Evolutionary conservation across 768 basidiomycete genomes (phyloP).

Genomic region (Cystofilobasidium macerans): DNA sequence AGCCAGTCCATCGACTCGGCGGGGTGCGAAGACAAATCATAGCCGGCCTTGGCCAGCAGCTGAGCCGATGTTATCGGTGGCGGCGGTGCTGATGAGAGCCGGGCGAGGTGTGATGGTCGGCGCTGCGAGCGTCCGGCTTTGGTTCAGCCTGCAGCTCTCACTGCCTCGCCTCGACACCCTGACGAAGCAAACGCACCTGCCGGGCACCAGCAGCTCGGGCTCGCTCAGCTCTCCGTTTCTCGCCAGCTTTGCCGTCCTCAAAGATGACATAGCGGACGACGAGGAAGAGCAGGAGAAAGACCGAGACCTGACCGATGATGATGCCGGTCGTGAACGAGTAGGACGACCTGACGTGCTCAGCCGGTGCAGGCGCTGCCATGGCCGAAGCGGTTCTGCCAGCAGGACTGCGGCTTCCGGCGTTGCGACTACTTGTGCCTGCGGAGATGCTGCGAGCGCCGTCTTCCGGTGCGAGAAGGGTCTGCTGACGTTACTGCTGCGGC

Average conservation of each 20-base stretch:
- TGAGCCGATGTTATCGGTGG: constrained; percentile 33
- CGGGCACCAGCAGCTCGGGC: neutral
- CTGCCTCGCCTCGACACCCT: neutral
- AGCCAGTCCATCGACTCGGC: constrained; percentile 84
- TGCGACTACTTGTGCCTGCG: too few species aligned
- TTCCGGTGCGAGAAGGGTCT: too few species aligned
- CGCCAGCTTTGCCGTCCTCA: constrained; percentile 45
- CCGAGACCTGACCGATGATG: constrained; percentile 79
- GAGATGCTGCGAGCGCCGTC: too few species aligned
- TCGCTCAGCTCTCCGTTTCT: neutral
- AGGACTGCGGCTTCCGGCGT: neutral
- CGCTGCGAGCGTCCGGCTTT: neutral
- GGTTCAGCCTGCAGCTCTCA: neutral
- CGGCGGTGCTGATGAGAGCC: constrained; percentile 32
- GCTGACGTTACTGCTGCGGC: too few species aligned
- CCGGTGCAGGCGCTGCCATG: neutral
- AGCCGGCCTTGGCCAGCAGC: constrained; percentile 38
- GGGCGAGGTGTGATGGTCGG: constrained; percentile 17
- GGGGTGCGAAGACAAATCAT: constrained; percentile 40
- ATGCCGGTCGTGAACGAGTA: constrained; percentile 82
- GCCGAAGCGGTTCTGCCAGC: neutral
- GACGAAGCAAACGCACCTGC: neutral
- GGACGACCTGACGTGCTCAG: neutral
- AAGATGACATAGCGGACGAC: constrained; percentile 94
- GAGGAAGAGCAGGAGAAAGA: constrained; percentile 61